A percentile compares a stretch with the other conserved stretches of the same genome.
Conservation (phyloP, 2,329 filamentous ascomycete species). For the Exserohilum turcica region DNA sequence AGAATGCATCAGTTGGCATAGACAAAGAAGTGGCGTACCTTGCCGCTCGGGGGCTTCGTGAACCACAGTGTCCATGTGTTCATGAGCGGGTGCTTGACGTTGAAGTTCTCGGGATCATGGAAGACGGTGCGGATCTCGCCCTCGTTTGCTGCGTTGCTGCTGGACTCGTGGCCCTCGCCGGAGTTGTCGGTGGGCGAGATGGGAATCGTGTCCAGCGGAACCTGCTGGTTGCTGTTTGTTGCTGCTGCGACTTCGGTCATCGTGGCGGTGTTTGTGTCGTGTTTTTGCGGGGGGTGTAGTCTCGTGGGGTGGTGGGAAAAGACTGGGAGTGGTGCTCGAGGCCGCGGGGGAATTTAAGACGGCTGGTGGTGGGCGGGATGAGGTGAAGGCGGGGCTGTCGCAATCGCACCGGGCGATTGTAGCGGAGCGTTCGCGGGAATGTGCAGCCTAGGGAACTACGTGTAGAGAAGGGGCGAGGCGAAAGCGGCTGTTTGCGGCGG, state of each 20-base stretch:
- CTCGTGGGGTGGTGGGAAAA: constrained; percentile 4
- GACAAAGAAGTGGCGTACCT: constrained; percentile 61
- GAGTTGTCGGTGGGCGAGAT: constrained; percentile 58
- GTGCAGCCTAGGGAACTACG: constrained; percentile 17
- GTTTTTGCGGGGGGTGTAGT: constrained; percentile 1
- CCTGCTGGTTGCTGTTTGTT: constrained; percentile 53
- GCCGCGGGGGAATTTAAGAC: constrained; percentile 21
- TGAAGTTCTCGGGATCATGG: constrained; percentile 98
- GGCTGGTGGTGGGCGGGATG: constrained; percentile 22
- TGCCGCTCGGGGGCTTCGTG: constrained; percentile 95
- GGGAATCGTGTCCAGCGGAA: constrained; percentile 61
- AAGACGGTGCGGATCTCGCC: constrained; percentile 86
- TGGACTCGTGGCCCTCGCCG: constrained; percentile 46
- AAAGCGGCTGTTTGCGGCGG: constrained; percentile 21
- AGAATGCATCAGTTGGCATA: not conserved
- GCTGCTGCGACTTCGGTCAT: constrained; percentile 47
- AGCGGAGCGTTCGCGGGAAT: constrained; percentile 30
- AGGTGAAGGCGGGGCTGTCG: constrained; percentile 28
- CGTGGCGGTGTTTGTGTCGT: constrained; percentile 17
- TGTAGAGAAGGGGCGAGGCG: constrained; percentile 17
- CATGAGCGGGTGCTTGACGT: constrained; percentile 97
- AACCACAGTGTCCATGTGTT: constrained; percentile 99
- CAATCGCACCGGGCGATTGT: constrained; percentile 44
- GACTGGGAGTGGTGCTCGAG: constrained; percentile 2
- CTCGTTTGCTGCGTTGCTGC: constrained; percentile 50